phyloP scores from a whole-genome alignment of 2,329 filamentous ascomycete genomes.

The Cercospora sojina region DNA sequence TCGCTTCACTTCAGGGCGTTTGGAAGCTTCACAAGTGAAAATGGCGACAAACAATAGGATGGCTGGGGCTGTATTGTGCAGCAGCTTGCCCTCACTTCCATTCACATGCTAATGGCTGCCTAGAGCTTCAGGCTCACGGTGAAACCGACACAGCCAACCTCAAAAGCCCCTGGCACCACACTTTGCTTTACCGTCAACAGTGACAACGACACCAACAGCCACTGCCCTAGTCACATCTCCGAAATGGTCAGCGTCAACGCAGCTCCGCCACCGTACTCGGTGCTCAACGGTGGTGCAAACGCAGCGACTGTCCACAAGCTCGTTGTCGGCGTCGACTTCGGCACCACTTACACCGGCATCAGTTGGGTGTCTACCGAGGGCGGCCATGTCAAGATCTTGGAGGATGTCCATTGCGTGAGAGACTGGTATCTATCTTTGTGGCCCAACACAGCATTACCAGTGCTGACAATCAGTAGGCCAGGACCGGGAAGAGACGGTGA shows the following conservation, averaged over 20 bases:
- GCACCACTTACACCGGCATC: constrained; percentile 19
- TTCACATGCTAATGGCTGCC: no score
- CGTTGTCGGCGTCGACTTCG: constrained; percentile 16
- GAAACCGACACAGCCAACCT: no score
- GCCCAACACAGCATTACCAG: not conserved
- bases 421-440: constrained; percentile 9
- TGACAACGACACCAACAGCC: no score
- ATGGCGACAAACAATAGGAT: no score
- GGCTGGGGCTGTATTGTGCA: no score
- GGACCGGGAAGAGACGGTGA: constrained; percentile 11
- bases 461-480: constrained; percentile 6
- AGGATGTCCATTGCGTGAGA: constrained; percentile 14
- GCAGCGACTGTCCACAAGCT: constrained; percentile 14
- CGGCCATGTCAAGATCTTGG: constrained; percentile 5
- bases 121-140: no score
- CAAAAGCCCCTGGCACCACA: no score
- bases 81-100: no score
- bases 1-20: no score
- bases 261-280: not conserved
- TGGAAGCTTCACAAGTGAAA: no score
- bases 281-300: not conserved
- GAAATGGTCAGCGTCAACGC: not conserved
- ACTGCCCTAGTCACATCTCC: no score
- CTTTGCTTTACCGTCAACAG: no score
- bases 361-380: constrained; percentile 18